phyloP scores from a whole-genome alignment of 768 basidiomycete genomes.

The Goffeauzyma gilvescens region DNA sequence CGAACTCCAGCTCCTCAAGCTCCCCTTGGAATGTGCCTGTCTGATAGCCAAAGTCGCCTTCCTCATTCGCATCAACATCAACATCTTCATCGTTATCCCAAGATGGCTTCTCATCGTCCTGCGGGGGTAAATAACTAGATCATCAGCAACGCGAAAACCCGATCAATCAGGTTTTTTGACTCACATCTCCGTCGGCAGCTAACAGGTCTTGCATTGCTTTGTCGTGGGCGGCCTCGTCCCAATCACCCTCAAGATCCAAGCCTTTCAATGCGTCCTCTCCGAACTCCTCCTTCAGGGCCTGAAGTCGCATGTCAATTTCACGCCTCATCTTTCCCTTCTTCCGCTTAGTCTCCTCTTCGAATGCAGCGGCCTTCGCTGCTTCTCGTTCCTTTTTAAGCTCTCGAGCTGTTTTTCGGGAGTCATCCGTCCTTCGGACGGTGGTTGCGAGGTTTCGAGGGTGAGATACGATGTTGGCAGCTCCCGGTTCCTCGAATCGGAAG shows the following conservation, averaged over 20 bases:
- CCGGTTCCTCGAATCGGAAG: slow-evolving; percentile 92
- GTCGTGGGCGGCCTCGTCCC: slow-evolving; percentile 74
- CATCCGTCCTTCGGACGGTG: slow-evolving; percentile 43
- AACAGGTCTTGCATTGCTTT: slow-evolving; percentile 61
- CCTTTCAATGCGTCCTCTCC: slow-evolving; percentile 32
- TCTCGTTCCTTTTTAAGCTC: slow-evolving; percentile 57
- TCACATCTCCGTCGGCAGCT: slow-evolving; percentile 35
- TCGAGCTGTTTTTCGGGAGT: slow-evolving; percentile 66
- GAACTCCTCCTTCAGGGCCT: slow-evolving; percentile 66
- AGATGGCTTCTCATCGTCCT: slow-evolving; percentile 47
- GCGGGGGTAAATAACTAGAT: not conserved
- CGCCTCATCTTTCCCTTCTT: slow-evolving; percentile 48
- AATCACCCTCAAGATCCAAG: slow-evolving; percentile 68
- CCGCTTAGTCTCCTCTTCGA: slow-evolving; percentile 50
- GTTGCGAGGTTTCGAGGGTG: slow-evolving; percentile 49
- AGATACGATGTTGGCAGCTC: slow-evolving; percentile 45
- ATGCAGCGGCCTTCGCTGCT: slow-evolving; percentile 22
- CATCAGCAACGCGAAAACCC: not conserved
- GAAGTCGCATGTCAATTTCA: slow-evolving; percentile 49
- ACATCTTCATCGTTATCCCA: slow-evolving; percentile 66
- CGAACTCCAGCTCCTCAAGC: slow-evolving; percentile 34
- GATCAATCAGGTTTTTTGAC: not conserved
- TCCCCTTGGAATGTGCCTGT: too few species aligned
- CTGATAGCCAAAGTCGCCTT: too few species aligned
- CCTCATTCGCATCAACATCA: slow-evolving; percentile 38